Evolutionary conservation across 176 grass and related monocot species (phyloP).

Genomic region (Raddia guianensis): DNA sequence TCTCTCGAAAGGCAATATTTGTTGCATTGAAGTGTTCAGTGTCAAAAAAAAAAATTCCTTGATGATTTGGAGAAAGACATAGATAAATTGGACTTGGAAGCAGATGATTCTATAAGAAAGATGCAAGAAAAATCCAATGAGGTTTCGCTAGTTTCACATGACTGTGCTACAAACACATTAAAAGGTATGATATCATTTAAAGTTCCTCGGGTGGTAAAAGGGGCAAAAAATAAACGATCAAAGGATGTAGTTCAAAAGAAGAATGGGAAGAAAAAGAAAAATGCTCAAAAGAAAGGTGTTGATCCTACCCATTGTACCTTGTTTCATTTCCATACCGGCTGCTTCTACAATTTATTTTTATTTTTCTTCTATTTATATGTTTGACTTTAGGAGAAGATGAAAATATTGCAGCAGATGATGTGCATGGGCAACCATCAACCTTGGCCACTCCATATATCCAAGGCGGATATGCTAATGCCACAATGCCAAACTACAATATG

Average conservation of each 20-base stretch:
- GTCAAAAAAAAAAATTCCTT: not conserved
- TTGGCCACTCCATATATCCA: not conserved
- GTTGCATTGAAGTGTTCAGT: not conserved
- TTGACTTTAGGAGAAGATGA: not conserved
- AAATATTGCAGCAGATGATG: not conserved
- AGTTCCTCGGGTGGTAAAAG: too few relatives aligned
- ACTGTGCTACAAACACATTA: not conserved
- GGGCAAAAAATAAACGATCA: not conserved
- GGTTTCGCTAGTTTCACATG: not conserved
- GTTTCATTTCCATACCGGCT: too few relatives aligned
- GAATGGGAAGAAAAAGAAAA: too few relatives aligned
- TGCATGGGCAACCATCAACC: not conserved
- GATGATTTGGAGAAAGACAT: too few relatives aligned
- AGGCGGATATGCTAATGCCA: not conserved
- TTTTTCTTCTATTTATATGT: not conserved
- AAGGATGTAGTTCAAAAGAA: not conserved
- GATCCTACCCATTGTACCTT: too few relatives aligned
- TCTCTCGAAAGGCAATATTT: not conserved
- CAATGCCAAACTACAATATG: not conserved
- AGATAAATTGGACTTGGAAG: too few relatives aligned
- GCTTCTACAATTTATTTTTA: not conserved
- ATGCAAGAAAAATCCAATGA: too few relatives aligned
- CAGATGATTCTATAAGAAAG: too few relatives aligned
- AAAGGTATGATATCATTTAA: not conserved
- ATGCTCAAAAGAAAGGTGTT: too few relatives aligned